Evolutionary conservation across 2,329 filamentous ascomycete species (phyloP).

Genomic region (Cladosporium colombiae): DNA sequence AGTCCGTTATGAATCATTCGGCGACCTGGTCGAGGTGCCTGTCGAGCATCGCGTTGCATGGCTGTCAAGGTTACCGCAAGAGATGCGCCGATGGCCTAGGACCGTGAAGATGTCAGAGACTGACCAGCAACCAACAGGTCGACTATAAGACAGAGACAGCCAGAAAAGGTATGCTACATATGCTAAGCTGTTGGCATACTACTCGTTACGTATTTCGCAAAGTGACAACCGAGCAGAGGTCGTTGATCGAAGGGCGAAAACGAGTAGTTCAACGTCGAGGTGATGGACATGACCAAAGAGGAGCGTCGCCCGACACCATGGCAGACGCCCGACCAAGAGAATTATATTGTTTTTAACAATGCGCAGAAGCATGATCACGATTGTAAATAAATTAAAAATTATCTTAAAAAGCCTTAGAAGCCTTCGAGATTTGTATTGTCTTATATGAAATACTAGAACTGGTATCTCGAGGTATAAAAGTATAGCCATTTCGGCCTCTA

Average conservation of each 20-base stretch:
- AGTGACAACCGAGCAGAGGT: neutral
- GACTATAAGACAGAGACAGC: constrained; percentile 1
- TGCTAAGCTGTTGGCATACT: neutral
- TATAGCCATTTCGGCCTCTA: no score
- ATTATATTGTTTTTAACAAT: no score
- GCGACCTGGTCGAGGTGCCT: neutral
- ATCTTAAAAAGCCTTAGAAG: no score
- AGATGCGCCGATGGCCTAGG: neutral
- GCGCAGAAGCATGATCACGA: no score
- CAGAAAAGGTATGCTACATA: neutral
- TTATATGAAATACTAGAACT: no score
- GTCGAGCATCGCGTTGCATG: neutral
- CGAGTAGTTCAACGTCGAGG: neutral
- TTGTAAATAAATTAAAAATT: no score
- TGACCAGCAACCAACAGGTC: neutral
- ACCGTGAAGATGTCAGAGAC: constrained; percentile 7
- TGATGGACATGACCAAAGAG: neutral
- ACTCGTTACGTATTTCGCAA: neutral
- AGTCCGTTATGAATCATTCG: neutral
- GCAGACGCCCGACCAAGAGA: neutral
- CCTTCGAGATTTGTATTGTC: no score
- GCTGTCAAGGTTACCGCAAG: neutral
- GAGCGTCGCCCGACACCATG: neutral
- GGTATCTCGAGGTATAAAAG: no score
- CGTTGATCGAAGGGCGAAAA: neutral